Evolutionary conservation across 768 basidiomycete genomes (phyloP).

Genomic region (Rhizopogon rudus): DNA sequence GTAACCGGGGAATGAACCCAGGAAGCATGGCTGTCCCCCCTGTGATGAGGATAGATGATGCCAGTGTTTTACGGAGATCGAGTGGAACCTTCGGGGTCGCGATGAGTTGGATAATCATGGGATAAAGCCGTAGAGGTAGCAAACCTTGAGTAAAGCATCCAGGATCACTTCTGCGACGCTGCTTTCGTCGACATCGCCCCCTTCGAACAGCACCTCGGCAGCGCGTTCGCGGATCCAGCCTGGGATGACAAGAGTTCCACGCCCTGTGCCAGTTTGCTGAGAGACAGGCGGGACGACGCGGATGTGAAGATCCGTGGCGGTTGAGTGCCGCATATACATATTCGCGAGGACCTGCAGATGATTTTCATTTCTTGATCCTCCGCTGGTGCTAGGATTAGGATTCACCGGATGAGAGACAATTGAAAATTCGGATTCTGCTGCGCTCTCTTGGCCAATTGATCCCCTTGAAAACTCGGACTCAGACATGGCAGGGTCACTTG

Average conservation of each 20-base stretch:
- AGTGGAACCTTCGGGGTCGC: constrained; percentile 61
- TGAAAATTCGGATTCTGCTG: constrained; percentile 53
- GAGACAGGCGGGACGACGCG: constrained; percentile 60
- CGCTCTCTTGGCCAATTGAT: constrained; percentile 46
- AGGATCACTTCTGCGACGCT: constrained; percentile 81
- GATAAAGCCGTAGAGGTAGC: background rate
- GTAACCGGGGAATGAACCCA: constrained; percentile 89
- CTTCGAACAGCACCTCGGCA: constrained; percentile 87
- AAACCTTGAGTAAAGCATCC: constrained; percentile 70
- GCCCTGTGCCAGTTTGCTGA: constrained; percentile 67
- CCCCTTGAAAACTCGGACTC: constrained; percentile 63
- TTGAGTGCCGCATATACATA: constrained; percentile 73
- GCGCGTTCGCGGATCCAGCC: constrained; percentile 95
- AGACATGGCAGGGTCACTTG: constrained; percentile 56
- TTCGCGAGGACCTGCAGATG: constrained; percentile 57
- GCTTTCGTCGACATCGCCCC: constrained; percentile 83
- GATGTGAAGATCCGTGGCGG: constrained; percentile 69
- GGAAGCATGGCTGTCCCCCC: constrained; percentile 93
- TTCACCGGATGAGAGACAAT: constrained; percentile 41
- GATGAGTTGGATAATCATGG: background rate
- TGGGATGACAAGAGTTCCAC: constrained; percentile 78
- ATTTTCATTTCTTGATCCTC: constrained; percentile 11
- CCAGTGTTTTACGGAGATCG: constrained; percentile 82
- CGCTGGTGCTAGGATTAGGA: constrained; percentile 15
- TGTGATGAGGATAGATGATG: constrained; percentile 77